phyloP scores from a whole-genome alignment of 306 rosid genomes.

The Citrullus mucosospermus region DNA sequence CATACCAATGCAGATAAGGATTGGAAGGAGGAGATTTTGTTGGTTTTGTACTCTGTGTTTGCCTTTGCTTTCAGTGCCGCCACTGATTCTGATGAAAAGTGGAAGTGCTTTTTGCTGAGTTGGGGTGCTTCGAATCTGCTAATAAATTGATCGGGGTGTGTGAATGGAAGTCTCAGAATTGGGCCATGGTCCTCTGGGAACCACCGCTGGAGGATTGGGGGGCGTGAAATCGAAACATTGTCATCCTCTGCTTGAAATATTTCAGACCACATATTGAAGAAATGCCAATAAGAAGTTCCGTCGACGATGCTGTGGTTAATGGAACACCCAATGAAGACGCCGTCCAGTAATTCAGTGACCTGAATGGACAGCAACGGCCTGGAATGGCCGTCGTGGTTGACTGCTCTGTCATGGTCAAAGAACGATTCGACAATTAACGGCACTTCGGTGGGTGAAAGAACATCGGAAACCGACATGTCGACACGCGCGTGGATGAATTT shows the following conservation, averaged over 20 bases:
- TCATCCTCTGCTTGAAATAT: slow-evolving; percentile 25
- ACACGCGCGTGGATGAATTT: slow-evolving; percentile 37
- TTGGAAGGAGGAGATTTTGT: slow-evolving; percentile 41
- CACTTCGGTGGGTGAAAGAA: slow-evolving; percentile 41
- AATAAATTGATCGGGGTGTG: slow-evolving; percentile 27
- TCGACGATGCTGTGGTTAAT: slow-evolving; percentile 36
- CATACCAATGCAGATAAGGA: slow-evolving; percentile 49
- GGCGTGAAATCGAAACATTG: slow-evolving; percentile 11
- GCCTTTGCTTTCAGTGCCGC: slow-evolving; percentile 47
- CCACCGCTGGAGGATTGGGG: slow-evolving; percentile 31
- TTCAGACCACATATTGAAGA: slow-evolving; percentile 50
- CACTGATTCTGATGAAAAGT: slow-evolving; percentile 31
- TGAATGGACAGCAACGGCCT: slow-evolving; percentile 37
- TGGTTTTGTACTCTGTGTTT: slow-evolving; percentile 25
- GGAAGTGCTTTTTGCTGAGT: slow-evolving; percentile 43
- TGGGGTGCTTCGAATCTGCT: slow-evolving; percentile 26
- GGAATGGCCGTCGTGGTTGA: slow-evolving; percentile 54
- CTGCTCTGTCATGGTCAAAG: slow-evolving; percentile 42
- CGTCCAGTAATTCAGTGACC: slow-evolving; percentile 45
- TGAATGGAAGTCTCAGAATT: slow-evolving; percentile 34
- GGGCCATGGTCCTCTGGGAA: slow-evolving; percentile 36
- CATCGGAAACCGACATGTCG: slow-evolving; percentile 22
- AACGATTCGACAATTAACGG: slow-evolving; percentile 39
- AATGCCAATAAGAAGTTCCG: slow-evolving; percentile 39
- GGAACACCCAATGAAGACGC: slow-evolving; percentile 58